These are phyloP conservation scores for Penicillium parvum DNA, from an alignment of 495 filamentous ascomycete genomes.

Conservation along the genomic window DNA sequence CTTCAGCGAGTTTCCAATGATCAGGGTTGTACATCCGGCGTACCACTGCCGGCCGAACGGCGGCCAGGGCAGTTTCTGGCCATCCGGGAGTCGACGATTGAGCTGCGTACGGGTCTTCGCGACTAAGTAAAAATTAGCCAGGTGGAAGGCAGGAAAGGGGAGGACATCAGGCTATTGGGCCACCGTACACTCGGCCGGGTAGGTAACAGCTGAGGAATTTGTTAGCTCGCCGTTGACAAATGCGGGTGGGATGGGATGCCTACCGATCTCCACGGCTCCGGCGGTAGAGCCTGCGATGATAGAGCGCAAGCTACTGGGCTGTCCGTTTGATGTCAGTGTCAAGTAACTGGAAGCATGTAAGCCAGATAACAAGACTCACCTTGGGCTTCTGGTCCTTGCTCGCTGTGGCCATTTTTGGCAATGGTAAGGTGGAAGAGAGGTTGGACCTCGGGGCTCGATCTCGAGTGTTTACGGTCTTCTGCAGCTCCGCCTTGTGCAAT, in stretches of 20 bases:
- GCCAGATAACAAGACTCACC: constrained; percentile 21
- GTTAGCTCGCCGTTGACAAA: constrained; percentile 14
- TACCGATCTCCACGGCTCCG: constrained; percentile 93
- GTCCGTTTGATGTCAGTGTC: constrained; percentile 15
- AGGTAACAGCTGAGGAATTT: constrained; percentile 70
- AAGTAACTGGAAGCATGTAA: neutral
- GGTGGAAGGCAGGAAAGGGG: neutral
- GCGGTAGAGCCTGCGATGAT: constrained; percentile 86
- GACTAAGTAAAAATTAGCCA: constrained; percentile 47
- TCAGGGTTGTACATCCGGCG: constrained; percentile 93
- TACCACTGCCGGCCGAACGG: constrained; percentile 95
- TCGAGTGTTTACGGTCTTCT: constrained; percentile 14
- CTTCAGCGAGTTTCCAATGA: constrained; percentile 94
- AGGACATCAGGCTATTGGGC: no score
- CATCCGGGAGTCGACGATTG: constrained; percentile 74
- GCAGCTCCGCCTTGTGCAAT: constrained; percentile 20
- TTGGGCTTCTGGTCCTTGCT: constrained; percentile 42
- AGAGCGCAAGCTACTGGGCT: constrained; percentile 79
- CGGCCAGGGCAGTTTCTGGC: constrained; percentile 90
- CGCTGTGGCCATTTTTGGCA: constrained; percentile 36
- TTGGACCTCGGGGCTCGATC: constrained; percentile 17
- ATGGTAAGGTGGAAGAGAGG: constrained; percentile 3
- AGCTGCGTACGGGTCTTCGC: constrained; percentile 95
- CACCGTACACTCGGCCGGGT: constrained; percentile 83
- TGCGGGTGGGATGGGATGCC: constrained; percentile 5